A percentile compares a stretch with the other conserved stretches of the same genome.
Evolutionary conservation across 2,329 filamentous ascomycete species (phyloP).

Genomic region (Hypomyces perniciosus): DNA sequence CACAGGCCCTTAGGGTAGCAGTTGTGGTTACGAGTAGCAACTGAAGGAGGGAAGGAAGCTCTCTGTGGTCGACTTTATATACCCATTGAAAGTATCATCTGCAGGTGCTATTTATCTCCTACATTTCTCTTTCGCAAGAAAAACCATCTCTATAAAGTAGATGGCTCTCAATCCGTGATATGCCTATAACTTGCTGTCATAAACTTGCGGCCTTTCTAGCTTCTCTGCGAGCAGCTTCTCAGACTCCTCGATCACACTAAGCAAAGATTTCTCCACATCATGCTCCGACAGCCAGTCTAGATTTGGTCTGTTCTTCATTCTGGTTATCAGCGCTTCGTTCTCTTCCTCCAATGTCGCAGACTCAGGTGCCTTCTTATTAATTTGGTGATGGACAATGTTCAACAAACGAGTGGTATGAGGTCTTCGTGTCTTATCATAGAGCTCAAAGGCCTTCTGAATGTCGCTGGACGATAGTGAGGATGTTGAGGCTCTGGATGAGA

Average conservation of each 20-base stretch:
- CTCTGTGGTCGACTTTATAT: too few relatives aligned
- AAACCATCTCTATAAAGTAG: too few relatives aligned
- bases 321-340: slow-evolving; percentile 5
- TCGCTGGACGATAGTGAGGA: background rate
- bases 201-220: too few relatives aligned
- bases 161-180: too few relatives aligned
- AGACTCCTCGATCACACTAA: background rate
- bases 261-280: slow-evolving; percentile 13
- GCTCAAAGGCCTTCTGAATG: background rate
- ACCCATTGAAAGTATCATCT: too few relatives aligned
- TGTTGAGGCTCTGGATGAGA: background rate
- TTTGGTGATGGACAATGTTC: slow-evolving; percentile 8
- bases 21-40: too few relatives aligned
- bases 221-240: background rate
- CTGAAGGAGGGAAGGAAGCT: too few relatives aligned
- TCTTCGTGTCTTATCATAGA: slow-evolving; percentile 13
- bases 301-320: slow-evolving; percentile 12
- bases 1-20: background rate
- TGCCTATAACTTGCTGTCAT: too few relatives aligned
- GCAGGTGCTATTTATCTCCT: too few relatives aligned
- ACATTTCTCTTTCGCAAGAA: too few relatives aligned
- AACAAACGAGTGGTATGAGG: slow-evolving; percentile 13
- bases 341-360: slow-evolving; percentile 7
- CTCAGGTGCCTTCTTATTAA: background rate
- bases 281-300: slow-evolving; percentile 15